These are phyloP conservation scores for Trichomonascaceae sp. DNA, from an alignment of 1,139 yeast species.

Conservation along the genomic window DNA sequence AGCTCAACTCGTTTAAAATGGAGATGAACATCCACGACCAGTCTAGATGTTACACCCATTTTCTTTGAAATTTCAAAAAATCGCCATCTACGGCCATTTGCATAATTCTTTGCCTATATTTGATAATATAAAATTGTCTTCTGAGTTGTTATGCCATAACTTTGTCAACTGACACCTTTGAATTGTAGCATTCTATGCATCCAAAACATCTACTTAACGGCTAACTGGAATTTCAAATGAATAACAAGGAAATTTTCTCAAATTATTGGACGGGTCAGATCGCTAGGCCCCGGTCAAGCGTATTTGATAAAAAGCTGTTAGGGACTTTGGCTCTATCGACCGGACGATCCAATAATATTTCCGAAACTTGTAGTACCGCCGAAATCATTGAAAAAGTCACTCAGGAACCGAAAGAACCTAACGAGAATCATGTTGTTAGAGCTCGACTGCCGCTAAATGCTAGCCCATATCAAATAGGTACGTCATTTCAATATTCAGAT, in stretches of 20 bases:
- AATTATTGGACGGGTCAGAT: not conserved
- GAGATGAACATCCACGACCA: conserved; percentile 78
- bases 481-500: not conserved
- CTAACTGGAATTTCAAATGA: not conserved
- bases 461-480: not conserved
- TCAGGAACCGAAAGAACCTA: not conserved
- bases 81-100: not conserved
- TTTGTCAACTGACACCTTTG: not conserved
- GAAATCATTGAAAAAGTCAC: not conserved
- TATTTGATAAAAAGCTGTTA: not conserved
- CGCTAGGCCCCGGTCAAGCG: not conserved
- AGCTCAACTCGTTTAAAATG: conserved; percentile 61
- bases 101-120: not conserved
- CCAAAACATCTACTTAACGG: not conserved
- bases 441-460: not conserved
- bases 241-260: not conserved
- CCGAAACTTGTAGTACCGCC: not conserved
- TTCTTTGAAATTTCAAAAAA: conserved; percentile 39
- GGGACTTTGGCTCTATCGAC: not conserved
- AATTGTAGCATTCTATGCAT: not conserved
- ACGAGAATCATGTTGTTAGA: not conserved
- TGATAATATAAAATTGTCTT: not conserved
- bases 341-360: not conserved
- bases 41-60: conserved; percentile 78
- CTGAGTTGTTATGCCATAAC: not conserved